Evolutionary conservation across 2,329 filamentous ascomycete species (phyloP), one percentile per base, ranked within the genome.

Genomic region (Monosporascus sp.): DNA sequence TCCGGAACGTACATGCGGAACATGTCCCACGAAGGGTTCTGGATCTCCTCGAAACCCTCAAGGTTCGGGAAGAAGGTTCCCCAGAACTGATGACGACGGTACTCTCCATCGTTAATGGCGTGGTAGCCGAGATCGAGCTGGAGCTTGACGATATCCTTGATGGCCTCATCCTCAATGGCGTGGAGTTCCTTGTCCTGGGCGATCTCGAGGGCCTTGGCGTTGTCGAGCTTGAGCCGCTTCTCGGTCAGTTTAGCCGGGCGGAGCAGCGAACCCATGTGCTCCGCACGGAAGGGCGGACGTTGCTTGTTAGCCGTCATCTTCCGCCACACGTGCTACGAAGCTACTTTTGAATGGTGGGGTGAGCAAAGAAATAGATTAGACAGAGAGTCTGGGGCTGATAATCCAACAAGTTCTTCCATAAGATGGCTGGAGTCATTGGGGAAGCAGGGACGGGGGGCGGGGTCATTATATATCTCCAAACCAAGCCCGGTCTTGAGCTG

Each of bases 191-290:
- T 60, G 53, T 75, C 72, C 37, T 70, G 65, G n/a, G 60, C 61
- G 38, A 71, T 69, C 6, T 68, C 69, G 15, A 71, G 57, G 15
- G 69, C 69, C 52, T 72, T 71, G 49, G 66, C 64, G 24, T 67
- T 61, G 47, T 72, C 70, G 37, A 73, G 65, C 50, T 66, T 61
- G 55, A 82, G 75, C 59, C 87, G 84, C 58, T 80, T 81, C 51
- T 84, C 76, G 24, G 85, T 74, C 50, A 89, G 75, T 54, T 80
- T 74, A 58, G 84, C 72, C 6, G 87, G 87, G 11, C 88, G 84
- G 47, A 90, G 80, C 35, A 90, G 75, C 5, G 86, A 89, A 60
- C 87, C 88, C 59, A 89, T 75, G 65, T 90, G 87, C 75, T 90
- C 88, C 48, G 88, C 88, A 59, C 87, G 80, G 75, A 89, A 90